Conservation (phyloP, 371 early-diverging fungal species). For the Mucor saturninus region DNA sequence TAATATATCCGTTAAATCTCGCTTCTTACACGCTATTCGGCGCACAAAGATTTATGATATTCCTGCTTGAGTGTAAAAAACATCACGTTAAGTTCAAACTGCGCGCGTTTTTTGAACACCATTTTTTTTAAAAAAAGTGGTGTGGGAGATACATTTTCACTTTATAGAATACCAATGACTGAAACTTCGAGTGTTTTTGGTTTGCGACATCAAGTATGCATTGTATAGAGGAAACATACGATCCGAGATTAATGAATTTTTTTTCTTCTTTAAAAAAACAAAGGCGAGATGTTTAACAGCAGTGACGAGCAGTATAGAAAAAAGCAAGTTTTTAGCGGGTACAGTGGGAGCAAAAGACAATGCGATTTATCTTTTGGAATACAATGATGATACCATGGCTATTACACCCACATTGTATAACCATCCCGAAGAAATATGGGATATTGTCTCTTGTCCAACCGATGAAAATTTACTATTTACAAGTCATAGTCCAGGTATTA, state of each 20-base stretch:
- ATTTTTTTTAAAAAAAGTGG: no score
- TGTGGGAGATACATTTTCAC: no score
- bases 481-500: slow-evolving; percentile 57
- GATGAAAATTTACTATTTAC: slow-evolving; percentile 71
- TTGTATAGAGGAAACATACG: not conserved
- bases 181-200: slow-evolving; percentile 72
- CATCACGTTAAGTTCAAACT: no score
- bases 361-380: slow-evolving; percentile 68
- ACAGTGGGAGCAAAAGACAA: slow-evolving; percentile 69
- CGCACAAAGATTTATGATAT: no score
- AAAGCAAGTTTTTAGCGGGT: slow-evolving; percentile 79
- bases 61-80: no score
- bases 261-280: not conserved
- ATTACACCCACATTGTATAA: slow-evolving; percentile 65
- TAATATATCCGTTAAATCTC: no score
- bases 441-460: slow-evolving; percentile 68
- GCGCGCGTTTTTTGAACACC: no score
- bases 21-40: no score
- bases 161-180: slow-evolving; percentile 16
- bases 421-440: slow-evolving; percentile 77
- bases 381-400: slow-evolving; percentile 71
- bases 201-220: slow-evolving; percentile 67
- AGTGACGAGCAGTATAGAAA: slow-evolving; percentile 65
- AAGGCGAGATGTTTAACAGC: slow-evolving; percentile 75
- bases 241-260: not conserved